These are phyloP conservation scores for Rauvolfia tetraphylla DNA, from an alignment of 257 asterid genomes.

Conservation along the genomic window DNA sequence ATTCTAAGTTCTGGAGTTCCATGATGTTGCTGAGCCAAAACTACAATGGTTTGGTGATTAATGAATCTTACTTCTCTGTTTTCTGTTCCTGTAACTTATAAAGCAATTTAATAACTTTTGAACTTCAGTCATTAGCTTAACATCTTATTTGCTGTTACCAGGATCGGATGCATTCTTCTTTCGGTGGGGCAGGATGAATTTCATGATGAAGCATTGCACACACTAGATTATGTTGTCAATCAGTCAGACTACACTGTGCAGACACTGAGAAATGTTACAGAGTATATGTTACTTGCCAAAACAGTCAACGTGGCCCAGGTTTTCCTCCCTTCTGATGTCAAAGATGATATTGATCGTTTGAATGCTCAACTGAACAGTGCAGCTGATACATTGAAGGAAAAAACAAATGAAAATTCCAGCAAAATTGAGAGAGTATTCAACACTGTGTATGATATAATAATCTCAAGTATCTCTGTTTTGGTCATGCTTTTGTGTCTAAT, in stretches of 20 bases:
- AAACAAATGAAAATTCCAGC: conserved; percentile 65
- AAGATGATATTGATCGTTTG: conserved; percentile 61
- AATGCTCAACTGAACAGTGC: conserved; percentile 66
- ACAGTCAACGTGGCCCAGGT: conserved; percentile 80
- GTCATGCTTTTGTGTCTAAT: conserved; percentile 7
- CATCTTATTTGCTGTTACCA: conserved; percentile 30
- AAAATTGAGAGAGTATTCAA: conserved; percentile 61
- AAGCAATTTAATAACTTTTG: neutral
- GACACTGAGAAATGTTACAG: conserved; percentile 80
- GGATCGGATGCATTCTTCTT: conserved; percentile 87
- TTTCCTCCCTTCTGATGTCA: conserved; percentile 82
- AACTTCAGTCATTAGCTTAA: conserved; percentile 5
- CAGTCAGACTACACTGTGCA: conserved; percentile 90
- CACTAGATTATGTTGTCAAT: conserved; percentile 79
- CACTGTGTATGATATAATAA: conserved; percentile 52
- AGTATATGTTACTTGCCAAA: conserved; percentile 69
- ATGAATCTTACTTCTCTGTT: neutral
- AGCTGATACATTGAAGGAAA: conserved; percentile 60
- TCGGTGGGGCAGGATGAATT: conserved; percentile 85
- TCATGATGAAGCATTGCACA: conserved; percentile 69
- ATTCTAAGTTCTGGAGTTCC: neutral
- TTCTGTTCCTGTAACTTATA: neutral
- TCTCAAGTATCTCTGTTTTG: neutral
- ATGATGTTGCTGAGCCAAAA: neutral
- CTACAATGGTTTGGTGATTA: neutral